Percentiles rank a stretch among this genome's conserved stretches.
Evolutionary conservation across 805 yeast species (phyloP).

Genomic region (Millerozyma miso): DNA sequence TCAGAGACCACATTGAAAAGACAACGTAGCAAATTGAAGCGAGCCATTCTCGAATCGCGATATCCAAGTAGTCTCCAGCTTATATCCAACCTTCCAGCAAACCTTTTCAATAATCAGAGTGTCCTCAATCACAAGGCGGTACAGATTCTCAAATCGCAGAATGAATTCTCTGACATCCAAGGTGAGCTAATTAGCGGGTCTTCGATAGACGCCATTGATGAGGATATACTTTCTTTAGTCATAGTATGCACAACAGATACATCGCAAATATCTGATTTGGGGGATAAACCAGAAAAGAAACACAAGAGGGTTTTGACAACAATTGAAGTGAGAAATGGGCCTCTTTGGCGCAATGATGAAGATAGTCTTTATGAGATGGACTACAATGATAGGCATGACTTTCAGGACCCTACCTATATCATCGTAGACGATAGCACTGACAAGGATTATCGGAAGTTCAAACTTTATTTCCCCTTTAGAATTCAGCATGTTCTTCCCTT

Average conservation of each 20-base stretch:
- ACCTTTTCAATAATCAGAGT: slow-evolving; percentile 29
- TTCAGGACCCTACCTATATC: slow-evolving; percentile 43
- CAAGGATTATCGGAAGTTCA: slow-evolving; percentile 25
- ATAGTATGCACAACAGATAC: slow-evolving; percentile 31
- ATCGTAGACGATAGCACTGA: slow-evolving; percentile 38
- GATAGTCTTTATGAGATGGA: slow-evolving; percentile 31
- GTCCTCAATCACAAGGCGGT: slow-evolving; percentile 29
- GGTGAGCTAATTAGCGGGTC: slow-evolving; percentile 23
- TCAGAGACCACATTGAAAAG: slow-evolving; percentile 30
- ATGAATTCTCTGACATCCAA: slow-evolving; percentile 14
- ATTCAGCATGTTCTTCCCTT: slow-evolving; percentile 46
- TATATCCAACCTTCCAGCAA: slow-evolving; percentile 32
- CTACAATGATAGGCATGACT: slow-evolving; percentile 31
- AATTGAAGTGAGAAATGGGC: slow-evolving; percentile 41
- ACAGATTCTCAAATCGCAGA: slow-evolving; percentile 18
- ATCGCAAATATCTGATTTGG: slow-evolving; percentile 4
- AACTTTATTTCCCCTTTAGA: slow-evolving; percentile 42
- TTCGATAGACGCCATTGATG: slow-evolving; percentile 30
- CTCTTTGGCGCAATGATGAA: slow-evolving; percentile 39
- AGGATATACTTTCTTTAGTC: slow-evolving; percentile 34
- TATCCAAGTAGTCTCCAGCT: slow-evolving; percentile 35
- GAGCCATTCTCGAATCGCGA: slow-evolving; percentile 24
- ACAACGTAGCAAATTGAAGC: slow-evolving; percentile 27
- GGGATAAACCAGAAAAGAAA: slow-evolving; percentile 7
- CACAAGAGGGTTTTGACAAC: slow-evolving; percentile 20